A percentile compares a stretch with the other conserved stretches of the same genome.
Conservation (phyloP, 768 basidiomycete genomes). For the Rhodocollybia butyracea region DNA sequence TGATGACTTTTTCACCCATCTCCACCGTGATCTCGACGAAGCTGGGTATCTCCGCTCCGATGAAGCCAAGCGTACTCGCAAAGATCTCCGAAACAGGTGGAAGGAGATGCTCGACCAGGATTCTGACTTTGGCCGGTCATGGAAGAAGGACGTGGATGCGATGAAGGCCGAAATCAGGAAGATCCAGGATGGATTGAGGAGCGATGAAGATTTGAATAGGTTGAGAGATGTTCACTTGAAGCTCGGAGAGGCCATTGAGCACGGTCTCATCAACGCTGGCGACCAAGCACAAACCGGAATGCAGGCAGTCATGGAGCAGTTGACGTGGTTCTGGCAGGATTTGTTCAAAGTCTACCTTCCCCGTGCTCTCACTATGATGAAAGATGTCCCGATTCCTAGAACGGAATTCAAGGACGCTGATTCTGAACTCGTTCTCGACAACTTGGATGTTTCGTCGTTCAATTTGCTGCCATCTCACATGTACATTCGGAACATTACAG, state of each 20-base stretch:
- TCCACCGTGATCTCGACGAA: slow-evolving; percentile 44
- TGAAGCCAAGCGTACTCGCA: slow-evolving; percentile 36
- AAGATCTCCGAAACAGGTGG: slow-evolving; percentile 51
- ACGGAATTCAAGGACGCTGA: slow-evolving; percentile 70
- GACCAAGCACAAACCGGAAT: slow-evolving; percentile 38
- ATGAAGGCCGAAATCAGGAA: slow-evolving; percentile 42
- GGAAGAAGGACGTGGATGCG: slow-evolving; percentile 45
- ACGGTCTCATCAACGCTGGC: slow-evolving; percentile 31
- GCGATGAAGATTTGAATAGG: slow-evolving; percentile 47
- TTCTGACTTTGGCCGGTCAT: slow-evolving; percentile 39
- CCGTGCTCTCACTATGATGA: slow-evolving; percentile 45
- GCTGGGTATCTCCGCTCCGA: slow-evolving; percentile 52
- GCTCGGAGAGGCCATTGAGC: slow-evolving; percentile 47
- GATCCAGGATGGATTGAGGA: slow-evolving; percentile 42
- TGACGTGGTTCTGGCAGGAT: slow-evolving; percentile 80
- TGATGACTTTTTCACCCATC: slow-evolving; percentile 47
- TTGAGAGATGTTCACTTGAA: slow-evolving; percentile 45
- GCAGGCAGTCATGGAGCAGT: slow-evolving; percentile 55
- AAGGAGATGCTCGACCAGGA: slow-evolving; percentile 41
- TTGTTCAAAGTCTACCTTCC: slow-evolving; percentile 79
- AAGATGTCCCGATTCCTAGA: slow-evolving; percentile 70
- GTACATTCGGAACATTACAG: slow-evolving; percentile 70
- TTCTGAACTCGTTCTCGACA: slow-evolving; percentile 72
- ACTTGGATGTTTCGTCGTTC: slow-evolving; percentile 66
- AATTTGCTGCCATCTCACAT: slow-evolving; percentile 66